These are phyloP conservation scores for Porpolomopsis calyptriformis DNA, from an alignment of 768 basidiomycete species.

Conservation along the genomic window DNA sequence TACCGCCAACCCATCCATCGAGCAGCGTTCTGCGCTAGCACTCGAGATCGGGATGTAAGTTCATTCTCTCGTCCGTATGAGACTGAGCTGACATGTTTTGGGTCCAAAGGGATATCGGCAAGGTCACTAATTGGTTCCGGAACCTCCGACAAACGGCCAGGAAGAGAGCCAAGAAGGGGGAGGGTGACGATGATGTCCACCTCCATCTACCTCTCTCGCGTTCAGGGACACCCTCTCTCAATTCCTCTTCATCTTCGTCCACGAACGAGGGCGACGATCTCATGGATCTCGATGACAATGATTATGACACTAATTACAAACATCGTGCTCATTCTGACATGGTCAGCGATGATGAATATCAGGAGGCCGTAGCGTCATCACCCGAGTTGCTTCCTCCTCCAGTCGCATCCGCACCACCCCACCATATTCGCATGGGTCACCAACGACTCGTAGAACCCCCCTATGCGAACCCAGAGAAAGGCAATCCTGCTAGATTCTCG, in stretches of 20 bases:
- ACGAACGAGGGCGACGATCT: constrained; percentile 29
- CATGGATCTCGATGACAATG: constrained; percentile 37
- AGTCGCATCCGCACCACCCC: constrained; percentile 6
- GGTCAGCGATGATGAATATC: constrained; percentile 60
- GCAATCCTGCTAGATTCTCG: constrained; percentile 21
- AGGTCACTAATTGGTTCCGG: constrained; percentile 84
- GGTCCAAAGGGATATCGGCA: constrained; percentile 56
- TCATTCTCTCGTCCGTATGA: neutral
- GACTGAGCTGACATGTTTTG: neutral
- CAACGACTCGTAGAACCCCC: constrained; percentile 28
- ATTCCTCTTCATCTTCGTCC: constrained; percentile 41
- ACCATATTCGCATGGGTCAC: constrained; percentile 5
- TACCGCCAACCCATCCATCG: constrained; percentile 67
- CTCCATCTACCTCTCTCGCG: constrained; percentile 44
- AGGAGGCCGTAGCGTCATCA: constrained; percentile 66
- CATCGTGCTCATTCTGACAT: constrained; percentile 38
- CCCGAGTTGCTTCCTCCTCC: constrained; percentile 30
- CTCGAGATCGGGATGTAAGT: constrained; percentile 67
- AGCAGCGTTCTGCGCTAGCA: constrained; percentile 65
- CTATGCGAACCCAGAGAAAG: constrained; percentile 42
- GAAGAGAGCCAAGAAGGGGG: constrained; percentile 50
- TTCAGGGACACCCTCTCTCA: constrained; percentile 39
- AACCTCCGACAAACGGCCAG: constrained; percentile 76
- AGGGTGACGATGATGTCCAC: constrained; percentile 37
- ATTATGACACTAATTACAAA: constrained; percentile 24